Base-by-base conservation (phyloP, 164 flowering plant genomes). In the Cinnamomum micranthum region DNA sequence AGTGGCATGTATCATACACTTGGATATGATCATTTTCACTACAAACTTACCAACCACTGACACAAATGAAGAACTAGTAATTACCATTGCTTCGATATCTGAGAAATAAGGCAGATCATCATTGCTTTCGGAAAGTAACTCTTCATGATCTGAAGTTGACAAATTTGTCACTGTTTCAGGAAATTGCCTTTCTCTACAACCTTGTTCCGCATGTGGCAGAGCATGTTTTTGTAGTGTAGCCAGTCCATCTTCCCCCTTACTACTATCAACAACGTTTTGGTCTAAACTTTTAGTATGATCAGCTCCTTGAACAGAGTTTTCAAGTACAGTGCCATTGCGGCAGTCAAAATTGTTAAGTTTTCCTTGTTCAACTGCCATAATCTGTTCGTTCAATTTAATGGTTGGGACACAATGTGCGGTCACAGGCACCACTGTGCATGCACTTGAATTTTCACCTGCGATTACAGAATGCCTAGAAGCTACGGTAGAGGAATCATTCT, bases 21-120 rank as follows among this genome's bases (percentile, higher is more conserved):
- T 55, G n/a, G 60, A 14, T 55, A n/a, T 55, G 60, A 55, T 55
- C 60, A 33, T 33, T 47, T 17, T 41, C 23, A 13, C 47, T 41
- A 71, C 7, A 7, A 28, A 60, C 47, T 35, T 35, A 35, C 47
- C 59, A 58, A 31, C 52, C 12, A 71, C 9, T 50, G 28, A 50
- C 69, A 60, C 72, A n/a, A 60, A n/a, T 31, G 27, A 59, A 50
- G 72, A n/a, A n/a, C 27, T 60, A 20, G 59, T 17, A 64, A 27
- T 72, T 82, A 94, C 98, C 98, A 94, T 87, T 67, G 94, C 89
- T 87, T 94, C 97, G 78, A 92, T 80, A 81, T 94, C 97, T 68
- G 98, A 91, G 84, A 84, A 91, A 77, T 78, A 80, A 63, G 98
- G 98, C 59, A 88, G 80, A 55, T 86, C 93, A 71, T 83, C 87